Evolutionary conservation across 768 basidiomycete species (phyloP).

Genomic region (Psilocybe tampanensis): DNA sequence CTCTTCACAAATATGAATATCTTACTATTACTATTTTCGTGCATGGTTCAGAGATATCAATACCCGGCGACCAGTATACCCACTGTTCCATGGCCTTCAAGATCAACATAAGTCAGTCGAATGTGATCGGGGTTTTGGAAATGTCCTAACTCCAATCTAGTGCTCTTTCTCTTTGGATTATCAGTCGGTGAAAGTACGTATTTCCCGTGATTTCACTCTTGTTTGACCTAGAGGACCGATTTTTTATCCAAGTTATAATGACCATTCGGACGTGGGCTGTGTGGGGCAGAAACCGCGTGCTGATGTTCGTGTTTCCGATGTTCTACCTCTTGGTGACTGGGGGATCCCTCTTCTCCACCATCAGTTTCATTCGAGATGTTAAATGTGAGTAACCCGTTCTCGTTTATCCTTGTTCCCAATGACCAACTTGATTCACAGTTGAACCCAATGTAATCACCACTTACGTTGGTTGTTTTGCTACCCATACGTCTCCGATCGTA

Average conservation of each 20-base stretch:
- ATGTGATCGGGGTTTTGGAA: not conserved
- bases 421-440: not conserved
- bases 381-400: slow-evolving; percentile 4
- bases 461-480: slow-evolving; percentile 11
- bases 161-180: slow-evolving; percentile 20
- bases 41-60: slow-evolving; percentile 5
- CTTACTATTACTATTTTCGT: not conserved
- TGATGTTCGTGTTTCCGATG: slow-evolving; percentile 7
- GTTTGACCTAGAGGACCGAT: not conserved
- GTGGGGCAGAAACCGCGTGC: slow-evolving; percentile 13
- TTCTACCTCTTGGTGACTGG: slow-evolving; percentile 8
- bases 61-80: slow-evolving; percentile 13
- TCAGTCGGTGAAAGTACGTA: slow-evolving; percentile 18
- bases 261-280: slow-evolving; percentile 17
- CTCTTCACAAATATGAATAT: not conserved
- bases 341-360: slow-evolving; percentile 2
- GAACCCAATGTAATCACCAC: slow-evolving; percentile 7
- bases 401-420: not conserved
- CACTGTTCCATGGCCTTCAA: slow-evolving; percentile 13
- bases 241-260: slow-evolving; percentile 11
- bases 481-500: slow-evolving; percentile 5
- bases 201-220: not conserved
- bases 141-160: not conserved
- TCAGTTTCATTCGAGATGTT: slow-evolving; percentile 4
- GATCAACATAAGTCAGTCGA: slow-evolving; percentile 13